Conservation (phyloP, 106 monocot genomes). For the Chionographis japonica region DNA sequence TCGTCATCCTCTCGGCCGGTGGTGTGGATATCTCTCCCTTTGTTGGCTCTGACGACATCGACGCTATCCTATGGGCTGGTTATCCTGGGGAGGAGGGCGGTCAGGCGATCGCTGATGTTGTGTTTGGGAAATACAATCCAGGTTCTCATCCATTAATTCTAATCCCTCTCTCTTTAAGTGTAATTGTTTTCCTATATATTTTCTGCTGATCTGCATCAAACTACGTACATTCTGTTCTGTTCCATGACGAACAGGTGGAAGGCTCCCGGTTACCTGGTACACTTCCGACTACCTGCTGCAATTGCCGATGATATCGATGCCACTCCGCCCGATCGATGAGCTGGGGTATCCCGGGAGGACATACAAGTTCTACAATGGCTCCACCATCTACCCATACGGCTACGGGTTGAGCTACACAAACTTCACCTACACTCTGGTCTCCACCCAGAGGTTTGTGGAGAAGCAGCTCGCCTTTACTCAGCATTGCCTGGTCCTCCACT, state of each 20-base stretch:
- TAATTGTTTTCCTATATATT: background rate
- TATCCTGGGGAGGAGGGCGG: conserved; percentile 31
- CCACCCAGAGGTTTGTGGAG: background rate
- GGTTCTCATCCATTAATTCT: background rate
- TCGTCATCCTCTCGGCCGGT: conserved; percentile 20
- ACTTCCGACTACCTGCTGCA: background rate
- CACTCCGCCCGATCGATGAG: conserved; percentile 7
- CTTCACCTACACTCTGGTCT: conserved; percentile 2
- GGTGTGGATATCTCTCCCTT: conserved; percentile 1
- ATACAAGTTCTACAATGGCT: conserved; percentile 20
- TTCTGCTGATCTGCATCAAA: background rate
- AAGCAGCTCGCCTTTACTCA: background rate
- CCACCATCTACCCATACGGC: conserved; percentile 4
- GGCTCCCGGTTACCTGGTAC: conserved; percentile 18
- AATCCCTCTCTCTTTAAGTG: too few relatives aligned
- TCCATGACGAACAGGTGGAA: background rate
- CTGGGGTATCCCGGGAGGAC: conserved; percentile 18
- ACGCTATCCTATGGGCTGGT: conserved; percentile 31
- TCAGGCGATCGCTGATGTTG: conserved; percentile 13
- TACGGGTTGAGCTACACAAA: conserved; percentile 15
- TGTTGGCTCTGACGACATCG: background rate
- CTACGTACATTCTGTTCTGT: background rate
- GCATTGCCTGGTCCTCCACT: background rate
- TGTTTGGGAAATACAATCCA: conserved; percentile 26
- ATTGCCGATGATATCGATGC: conserved; percentile 9